Evolutionary conservation across 2,329 filamentous ascomycete genomes (phyloP), one percentile per base, ranked within the genome.

Genomic region (Nigrospora oryzae): DNA sequence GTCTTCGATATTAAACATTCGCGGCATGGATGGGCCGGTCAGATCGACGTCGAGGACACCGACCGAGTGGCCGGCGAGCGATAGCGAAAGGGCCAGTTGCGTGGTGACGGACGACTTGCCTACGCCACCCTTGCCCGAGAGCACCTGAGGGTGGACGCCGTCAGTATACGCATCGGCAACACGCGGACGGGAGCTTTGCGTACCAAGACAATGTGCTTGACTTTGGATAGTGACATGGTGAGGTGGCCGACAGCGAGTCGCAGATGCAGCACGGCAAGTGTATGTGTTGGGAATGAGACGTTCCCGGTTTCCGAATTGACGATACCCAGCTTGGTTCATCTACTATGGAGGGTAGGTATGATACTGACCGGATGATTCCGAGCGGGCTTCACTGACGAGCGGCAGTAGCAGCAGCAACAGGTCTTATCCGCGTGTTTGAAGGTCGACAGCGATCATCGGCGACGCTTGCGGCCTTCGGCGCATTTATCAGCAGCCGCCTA

Each of bases 31-130:
- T 14, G 93, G 93, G 1, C 93, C 93, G 1, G 93, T 98, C 15
- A 98, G 78, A 63, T 98, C 93, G 61, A 97, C 84, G 63, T 98
- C 93, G 53, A 98, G 85, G 28, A 98, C 89, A 43, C 93, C 93
- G 37, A 97, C 91, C 0, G 87, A 89, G 62, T 91, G 79, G 46
- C 91, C 91, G 51, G 87, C 80, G 1, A 93, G 77, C 2, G 89
- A 84, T 31, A 98, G 81, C 1, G 90, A 89, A 34, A 98, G 79
- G 10, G 93, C 93, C 14, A 98, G 82, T 64, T 98, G 93, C 1
- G 91, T 94, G 1, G 93, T 97, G n/a, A 96, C 83, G 43, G 89
- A 95, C 37, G 91, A 97, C 73, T 98, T 98, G 47, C 93, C 93
- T 16, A 98, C 93, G 55, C 93, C 93, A 59, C 93, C 93, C 76